Evolutionary conservation across 257 asterid genomes (phyloP).

Genomic region (Solanum verrucosum): DNA sequence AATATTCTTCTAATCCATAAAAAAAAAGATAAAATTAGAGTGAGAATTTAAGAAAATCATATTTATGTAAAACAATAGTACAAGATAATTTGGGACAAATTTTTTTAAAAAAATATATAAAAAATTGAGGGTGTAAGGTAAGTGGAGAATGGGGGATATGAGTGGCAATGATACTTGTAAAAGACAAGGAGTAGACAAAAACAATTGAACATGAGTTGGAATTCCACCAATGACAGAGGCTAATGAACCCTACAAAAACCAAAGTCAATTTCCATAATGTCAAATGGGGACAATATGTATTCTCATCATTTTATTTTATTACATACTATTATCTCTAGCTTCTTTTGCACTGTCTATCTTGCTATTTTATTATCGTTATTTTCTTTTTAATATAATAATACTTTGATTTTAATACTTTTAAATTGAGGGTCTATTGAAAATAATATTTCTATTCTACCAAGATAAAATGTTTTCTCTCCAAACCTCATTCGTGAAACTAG

Average conservation of each 20-base stretch:
- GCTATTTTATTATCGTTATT: background rate
- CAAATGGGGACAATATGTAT: background rate
- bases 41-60: background rate
- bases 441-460: no score
- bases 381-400: background rate
- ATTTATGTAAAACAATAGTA: background rate
- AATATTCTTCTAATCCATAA: background rate
- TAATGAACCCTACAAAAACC: slow-evolving; percentile 16
- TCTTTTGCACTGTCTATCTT: no score
- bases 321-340: background rate
- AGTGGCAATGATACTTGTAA: slow-evolving; percentile 17
- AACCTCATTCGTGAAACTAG: no score
- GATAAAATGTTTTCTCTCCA: no score
- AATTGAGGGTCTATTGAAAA: no score
- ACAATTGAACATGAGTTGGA: slow-evolving; percentile 52
- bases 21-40: background rate
- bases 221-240: slow-evolving; percentile 27
- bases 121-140: background rate
- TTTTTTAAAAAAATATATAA: background rate
- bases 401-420: background rate
- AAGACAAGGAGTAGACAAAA: slow-evolving; percentile 26
- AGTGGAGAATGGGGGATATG: slow-evolving; percentile 10
- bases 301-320: background rate
- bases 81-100: background rate
- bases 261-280: slow-evolving; percentile 15